These are phyloP conservation scores for Sclerotinia nivalis DNA, from an alignment of 2,329 filamentous ascomycete genomes.

Conservation along the genomic window DNA sequence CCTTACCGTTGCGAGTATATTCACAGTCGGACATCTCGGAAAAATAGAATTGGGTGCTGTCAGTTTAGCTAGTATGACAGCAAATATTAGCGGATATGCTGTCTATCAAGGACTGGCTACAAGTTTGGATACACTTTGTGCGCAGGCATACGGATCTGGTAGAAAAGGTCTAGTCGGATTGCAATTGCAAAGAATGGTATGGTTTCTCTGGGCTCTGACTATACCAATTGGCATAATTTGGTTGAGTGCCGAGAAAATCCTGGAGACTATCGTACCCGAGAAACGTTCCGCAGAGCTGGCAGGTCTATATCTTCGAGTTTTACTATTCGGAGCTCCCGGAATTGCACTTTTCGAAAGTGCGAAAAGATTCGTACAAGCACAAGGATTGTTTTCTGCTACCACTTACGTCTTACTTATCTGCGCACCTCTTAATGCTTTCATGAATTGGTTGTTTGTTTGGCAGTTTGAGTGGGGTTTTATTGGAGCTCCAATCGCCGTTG, in stretches of 20 bases:
- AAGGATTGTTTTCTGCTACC: conserved; percentile 78
- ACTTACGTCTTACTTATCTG: conserved; percentile 75
- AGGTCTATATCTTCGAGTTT: conserved; percentile 70
- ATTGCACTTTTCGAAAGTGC: conserved; percentile 75
- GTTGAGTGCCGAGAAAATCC: conserved; percentile 65
- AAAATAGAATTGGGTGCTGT: conserved; percentile 69
- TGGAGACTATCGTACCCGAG: conserved; percentile 70
- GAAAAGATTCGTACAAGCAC: conserved; percentile 80
- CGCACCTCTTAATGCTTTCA: conserved; percentile 72
- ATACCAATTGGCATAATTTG: conserved; percentile 73
- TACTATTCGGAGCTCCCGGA: conserved; percentile 70
- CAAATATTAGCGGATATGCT: conserved; percentile 75
- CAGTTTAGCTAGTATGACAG: conserved; percentile 73
- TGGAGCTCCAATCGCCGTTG: conserved; percentile 77
- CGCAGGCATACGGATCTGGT: conserved; percentile 91
- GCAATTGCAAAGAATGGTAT: conserved; percentile 79
- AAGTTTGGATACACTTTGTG: conserved; percentile 86
- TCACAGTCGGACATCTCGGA: conserved; percentile 74
- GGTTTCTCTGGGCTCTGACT: conserved; percentile 70
- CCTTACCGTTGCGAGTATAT: conserved; percentile 78
- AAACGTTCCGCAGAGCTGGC: conserved; percentile 69
- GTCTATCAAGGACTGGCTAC: conserved; percentile 85
- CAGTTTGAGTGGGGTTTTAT: conserved; percentile 68
- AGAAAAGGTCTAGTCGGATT: conserved; percentile 85
- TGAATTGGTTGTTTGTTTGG: conserved; percentile 83